These are phyloP conservation scores for Zizania palustris DNA, from an alignment of 202 grass and related monocot species.

Conservation along the genomic window DNA sequence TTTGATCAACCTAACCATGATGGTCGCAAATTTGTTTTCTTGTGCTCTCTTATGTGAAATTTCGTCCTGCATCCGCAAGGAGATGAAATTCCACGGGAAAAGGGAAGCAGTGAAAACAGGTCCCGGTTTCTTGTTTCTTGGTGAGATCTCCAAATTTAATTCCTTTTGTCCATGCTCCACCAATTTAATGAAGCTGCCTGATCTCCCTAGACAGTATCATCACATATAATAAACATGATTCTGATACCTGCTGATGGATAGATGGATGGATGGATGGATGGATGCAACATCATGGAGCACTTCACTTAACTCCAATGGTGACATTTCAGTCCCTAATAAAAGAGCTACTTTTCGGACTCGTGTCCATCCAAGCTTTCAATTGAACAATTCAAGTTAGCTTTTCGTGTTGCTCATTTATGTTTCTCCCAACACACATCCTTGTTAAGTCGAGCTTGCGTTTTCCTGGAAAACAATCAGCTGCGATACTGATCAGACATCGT, in stretches of 20 bases:
- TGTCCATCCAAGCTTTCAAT: constrained; percentile 4
- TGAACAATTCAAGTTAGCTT: constrained; percentile 43
- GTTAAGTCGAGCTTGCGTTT: constrained; percentile 22
- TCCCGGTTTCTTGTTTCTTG: constrained; percentile 28
- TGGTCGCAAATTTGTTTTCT: constrained; percentile 4
- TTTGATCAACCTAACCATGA: neutral
- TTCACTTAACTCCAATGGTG: constrained; percentile 37
- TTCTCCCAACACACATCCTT: constrained; percentile 23
- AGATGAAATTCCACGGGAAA: neutral
- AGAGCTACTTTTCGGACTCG: neutral
- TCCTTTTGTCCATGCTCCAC: neutral
- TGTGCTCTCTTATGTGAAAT: neutral
- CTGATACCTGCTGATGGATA: constrained; percentile 31
- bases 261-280: neutral
- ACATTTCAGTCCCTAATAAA: constrained; percentile 29
- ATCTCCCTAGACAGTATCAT: neutral
- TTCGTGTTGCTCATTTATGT: constrained; percentile 48
- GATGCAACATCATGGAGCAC: constrained; percentile 44
- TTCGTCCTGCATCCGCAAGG: neutral
- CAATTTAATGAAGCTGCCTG: constrained; percentile 38
- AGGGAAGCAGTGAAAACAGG: constrained; percentile 9
- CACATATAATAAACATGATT: constrained; percentile 34
- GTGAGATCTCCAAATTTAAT: neutral
- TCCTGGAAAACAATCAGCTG: neutral
- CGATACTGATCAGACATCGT: constrained; percentile 31